These are phyloP conservation scores for Ogataea dorogensis DNA, from an alignment of 805 yeast genomes.

Conservation along the genomic window DNA sequence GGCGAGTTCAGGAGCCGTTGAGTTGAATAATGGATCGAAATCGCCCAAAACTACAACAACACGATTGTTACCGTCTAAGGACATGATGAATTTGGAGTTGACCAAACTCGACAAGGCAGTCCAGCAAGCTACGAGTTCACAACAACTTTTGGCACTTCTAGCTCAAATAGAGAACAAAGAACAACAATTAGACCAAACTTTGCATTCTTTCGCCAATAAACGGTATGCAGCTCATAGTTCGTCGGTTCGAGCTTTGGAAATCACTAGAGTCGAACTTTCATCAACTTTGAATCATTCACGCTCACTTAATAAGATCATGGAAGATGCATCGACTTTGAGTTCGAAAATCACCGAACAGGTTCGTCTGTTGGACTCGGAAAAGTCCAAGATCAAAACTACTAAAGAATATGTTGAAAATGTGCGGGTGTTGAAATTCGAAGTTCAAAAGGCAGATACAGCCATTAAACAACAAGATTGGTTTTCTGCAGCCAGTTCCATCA, in stretches of 20 bases:
- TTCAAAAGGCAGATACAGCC: constrained; percentile 65
- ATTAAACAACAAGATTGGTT: constrained; percentile 69
- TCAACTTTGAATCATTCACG: constrained; percentile 57
- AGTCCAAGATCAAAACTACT: constrained; percentile 59
- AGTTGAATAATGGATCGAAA: neutral
- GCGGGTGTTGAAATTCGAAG: constrained; percentile 60
- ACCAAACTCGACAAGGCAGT: constrained; percentile 23
- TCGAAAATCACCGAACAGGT: constrained; percentile 66
- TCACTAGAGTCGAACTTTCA: constrained; percentile 62
- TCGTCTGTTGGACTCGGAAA: constrained; percentile 66
- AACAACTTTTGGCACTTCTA: constrained; percentile 25
- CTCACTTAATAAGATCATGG: constrained; percentile 50
- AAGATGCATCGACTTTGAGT: constrained; percentile 65
- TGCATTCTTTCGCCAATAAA: constrained; percentile 26
- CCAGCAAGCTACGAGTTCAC: constrained; percentile 24
- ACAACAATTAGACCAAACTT: constrained; percentile 24
- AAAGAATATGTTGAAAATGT: constrained; percentile 64
- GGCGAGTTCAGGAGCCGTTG: neutral
- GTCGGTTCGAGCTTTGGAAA: constrained; percentile 47
- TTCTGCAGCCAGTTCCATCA: constrained; percentile 71
- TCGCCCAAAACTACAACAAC: constrained; percentile 1
- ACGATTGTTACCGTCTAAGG: constrained; percentile 20
- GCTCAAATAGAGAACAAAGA: constrained; percentile 27
- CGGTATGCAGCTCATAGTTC: constrained; percentile 40
- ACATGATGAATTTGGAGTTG: constrained; percentile 22